Conservation (phyloP, 2,329 filamentous ascomycete genomes). For the Colletotrichum filicis region DNA sequence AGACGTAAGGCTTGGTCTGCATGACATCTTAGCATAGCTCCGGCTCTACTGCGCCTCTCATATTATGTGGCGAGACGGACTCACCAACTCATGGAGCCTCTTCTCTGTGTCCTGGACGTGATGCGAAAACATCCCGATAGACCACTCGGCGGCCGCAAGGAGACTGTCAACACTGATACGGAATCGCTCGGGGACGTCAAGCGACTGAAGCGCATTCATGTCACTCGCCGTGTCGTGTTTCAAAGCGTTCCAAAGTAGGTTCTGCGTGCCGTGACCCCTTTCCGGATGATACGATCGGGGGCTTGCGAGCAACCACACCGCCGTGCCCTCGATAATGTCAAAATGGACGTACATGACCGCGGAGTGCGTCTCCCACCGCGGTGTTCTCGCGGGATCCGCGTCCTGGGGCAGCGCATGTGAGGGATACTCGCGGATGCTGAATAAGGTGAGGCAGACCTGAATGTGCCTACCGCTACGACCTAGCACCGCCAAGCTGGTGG, state of each 20-base stretch:
- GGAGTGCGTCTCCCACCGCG: slow-evolving; percentile 26
- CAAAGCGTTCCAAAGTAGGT: slow-evolving; percentile 15
- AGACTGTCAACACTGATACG: slow-evolving; percentile 10
- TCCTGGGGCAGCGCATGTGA: slow-evolving; percentile 6
- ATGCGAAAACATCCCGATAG: slow-evolving; percentile 9
- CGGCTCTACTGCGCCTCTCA: background rate
- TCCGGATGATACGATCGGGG: slow-evolving; percentile 16
- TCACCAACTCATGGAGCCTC: slow-evolving; percentile 20
- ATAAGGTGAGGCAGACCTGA: slow-evolving; percentile 19
- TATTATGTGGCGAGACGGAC: background rate
- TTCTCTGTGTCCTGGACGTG: slow-evolving; percentile 20
- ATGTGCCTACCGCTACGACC: slow-evolving; percentile 21
- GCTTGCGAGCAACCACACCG: slow-evolving; percentile 14
- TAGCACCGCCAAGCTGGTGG: background rate
- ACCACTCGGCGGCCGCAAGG: slow-evolving; percentile 12
- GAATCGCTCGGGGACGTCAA: slow-evolving; percentile 1
- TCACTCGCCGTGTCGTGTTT: background rate
- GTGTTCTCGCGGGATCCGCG: background rate
- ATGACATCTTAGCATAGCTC: background rate
- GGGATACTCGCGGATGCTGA: slow-evolving; percentile 15
- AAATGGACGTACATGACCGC: slow-evolving; percentile 15
- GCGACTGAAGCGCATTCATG: background rate
- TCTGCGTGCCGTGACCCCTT: slow-evolving; percentile 14
- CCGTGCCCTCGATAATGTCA: slow-evolving; percentile 22
- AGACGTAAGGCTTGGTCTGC: slow-evolving; percentile 8